Percentiles rank a stretch among this genome's conserved stretches.
Evolutionary conservation across 192 early-diverging fungal genomes (phyloP).

Genomic region (Backusella tarrabulga): DNA sequence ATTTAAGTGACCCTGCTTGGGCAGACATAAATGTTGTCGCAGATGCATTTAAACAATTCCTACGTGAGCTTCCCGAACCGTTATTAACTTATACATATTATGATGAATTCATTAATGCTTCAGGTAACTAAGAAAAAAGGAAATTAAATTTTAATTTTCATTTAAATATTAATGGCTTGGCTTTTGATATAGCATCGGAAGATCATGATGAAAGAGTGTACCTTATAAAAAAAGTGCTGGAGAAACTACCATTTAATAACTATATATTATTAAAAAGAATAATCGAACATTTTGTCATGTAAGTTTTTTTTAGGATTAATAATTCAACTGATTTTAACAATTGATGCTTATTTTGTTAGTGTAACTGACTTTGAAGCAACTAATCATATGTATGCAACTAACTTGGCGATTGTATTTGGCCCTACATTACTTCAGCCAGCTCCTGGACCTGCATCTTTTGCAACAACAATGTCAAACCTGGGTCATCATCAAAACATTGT

Average conservation of each 20-base stretch:
- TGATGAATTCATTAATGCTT: conserved; percentile 77
- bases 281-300: conserved; percentile 69
- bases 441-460: conserved; percentile 57
- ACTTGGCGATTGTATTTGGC: conserved; percentile 95
- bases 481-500: conserved; percentile 72
- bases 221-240: conserved; percentile 66
- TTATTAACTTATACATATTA: conserved; percentile 84
- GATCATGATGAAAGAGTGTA: conserved; percentile 73
- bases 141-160: conserved; percentile 6
- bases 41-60: conserved; percentile 90
- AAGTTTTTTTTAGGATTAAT: conserved; percentile 11
- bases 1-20: conserved; percentile 59
- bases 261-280: conserved; percentile 67
- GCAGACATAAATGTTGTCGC: conserved; percentile 83
- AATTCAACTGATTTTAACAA: not conserved
- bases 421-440: conserved; percentile 79
- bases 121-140: conserved; percentile 37
- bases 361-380: conserved; percentile 74
- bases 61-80: conserved; percentile 92
- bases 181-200: conserved; percentile 40
- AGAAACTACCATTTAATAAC: conserved; percentile 59
- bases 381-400: conserved; percentile 89
- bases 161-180: conserved; percentile 2
- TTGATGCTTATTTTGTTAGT: conserved; percentile 13
- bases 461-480: conserved; percentile 68